Percentiles rank a stretch among this genome's conserved stretches.
These are phyloP conservation scores for Xylaria palmicola DNA, from an alignment of 495 filamentous ascomycete species.

Conservation along the genomic window DNA sequence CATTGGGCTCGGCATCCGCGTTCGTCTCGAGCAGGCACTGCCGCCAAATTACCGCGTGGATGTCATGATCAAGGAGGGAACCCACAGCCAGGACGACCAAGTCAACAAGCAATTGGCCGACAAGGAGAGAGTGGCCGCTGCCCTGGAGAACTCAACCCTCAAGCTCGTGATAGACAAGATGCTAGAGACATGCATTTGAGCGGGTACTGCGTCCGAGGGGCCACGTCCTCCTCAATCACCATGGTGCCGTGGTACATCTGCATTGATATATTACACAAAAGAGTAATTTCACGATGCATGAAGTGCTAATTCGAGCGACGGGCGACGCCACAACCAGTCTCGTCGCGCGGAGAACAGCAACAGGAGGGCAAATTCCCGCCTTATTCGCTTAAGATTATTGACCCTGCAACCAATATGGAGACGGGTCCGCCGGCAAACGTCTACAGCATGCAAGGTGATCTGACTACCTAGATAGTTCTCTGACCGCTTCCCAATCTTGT, in stretches of 20 bases:
- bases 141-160: slow-evolving; percentile 88
- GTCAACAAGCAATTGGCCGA: slow-evolving; percentile 95
- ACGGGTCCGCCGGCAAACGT: not conserved
- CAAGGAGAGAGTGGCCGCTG: slow-evolving; percentile 94
- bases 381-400: not conserved
- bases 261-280: too few species aligned
- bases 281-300: too few species aligned
- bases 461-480: too few species aligned
- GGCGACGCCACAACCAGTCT: too few species aligned
- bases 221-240: not conserved
- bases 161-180: slow-evolving; percentile 88
- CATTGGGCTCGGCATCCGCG: slow-evolving; percentile 90
- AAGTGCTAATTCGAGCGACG: too few species aligned
- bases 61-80: slow-evolving; percentile 91
- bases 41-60: slow-evolving; percentile 92
- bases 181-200: slow-evolving; percentile 80
- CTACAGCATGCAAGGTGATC: too few species aligned
- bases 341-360: too few species aligned
- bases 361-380: slow-evolving; percentile 1
- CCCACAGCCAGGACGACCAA: slow-evolving; percentile 90
- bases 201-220: too few species aligned
- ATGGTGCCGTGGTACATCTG: not conserved
- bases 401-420: not conserved
- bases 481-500: too few species aligned
- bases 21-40: slow-evolving; percentile 83